phyloP scores from a whole-genome alignment of 2,329 filamentous ascomycete species.

The Neopestalotiopsis sp. region DNA sequence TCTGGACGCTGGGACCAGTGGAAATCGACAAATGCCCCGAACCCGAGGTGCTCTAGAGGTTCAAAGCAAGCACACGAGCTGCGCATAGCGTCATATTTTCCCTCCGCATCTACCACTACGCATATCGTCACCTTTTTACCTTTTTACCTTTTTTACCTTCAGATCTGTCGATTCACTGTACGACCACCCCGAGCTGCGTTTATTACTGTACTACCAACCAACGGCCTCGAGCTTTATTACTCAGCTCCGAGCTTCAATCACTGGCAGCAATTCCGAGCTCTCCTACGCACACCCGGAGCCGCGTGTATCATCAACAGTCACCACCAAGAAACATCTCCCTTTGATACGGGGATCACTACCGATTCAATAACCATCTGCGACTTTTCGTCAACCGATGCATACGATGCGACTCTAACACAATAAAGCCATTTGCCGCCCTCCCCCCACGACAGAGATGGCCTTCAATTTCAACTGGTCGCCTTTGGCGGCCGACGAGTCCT shows the following conservation, averaged over 20 bases:
- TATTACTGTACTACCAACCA: not conserved
- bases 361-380: not conserved
- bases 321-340: not conserved
- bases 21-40: conserved; percentile 5
- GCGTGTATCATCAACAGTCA: not conserved
- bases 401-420: conserved; percentile 37
- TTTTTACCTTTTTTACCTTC: not conserved
- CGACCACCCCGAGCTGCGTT: not conserved
- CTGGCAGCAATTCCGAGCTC: not conserved
- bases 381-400: conserved; percentile 2
- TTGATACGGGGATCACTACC: conserved; percentile 4
- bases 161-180: not conserved
- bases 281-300: not conserved
- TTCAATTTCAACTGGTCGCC: conserved; percentile 99
- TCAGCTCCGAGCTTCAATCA: not conserved
- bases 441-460: conserved; percentile 71
- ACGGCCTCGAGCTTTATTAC: not conserved
- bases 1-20: conserved; percentile 6
- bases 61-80: conserved; percentile 13
- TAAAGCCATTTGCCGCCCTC: conserved; percentile 39
- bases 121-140: not conserved
- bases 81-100: conserved; percentile 16
- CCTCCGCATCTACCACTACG: conserved; percentile 12
- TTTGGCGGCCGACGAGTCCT: conserved; percentile 90
- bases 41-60: conserved; percentile 10